Evolutionary conservation across 2,329 filamentous ascomycete species (phyloP).

Genomic region (Neodidymelliopsis sp.): DNA sequence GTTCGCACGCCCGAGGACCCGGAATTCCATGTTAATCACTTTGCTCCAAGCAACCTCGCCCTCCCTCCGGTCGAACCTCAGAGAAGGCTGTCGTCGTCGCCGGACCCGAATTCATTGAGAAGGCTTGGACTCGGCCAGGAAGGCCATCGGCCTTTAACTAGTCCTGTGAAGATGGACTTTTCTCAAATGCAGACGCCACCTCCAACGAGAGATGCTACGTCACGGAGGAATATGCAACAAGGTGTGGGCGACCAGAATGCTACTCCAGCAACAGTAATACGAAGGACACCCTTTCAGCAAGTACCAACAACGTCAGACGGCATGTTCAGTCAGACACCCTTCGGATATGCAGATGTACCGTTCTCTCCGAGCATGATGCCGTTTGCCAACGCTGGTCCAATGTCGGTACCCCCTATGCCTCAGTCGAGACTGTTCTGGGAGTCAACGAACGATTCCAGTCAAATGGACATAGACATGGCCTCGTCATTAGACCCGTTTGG

Average conservation of each 20-base stretch:
- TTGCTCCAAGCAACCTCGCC: conserved; percentile 62
- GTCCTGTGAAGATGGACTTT: conserved; percentile 48
- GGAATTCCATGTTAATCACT: conserved; percentile 68
- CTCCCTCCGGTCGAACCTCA: conserved; percentile 68
- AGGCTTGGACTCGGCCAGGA: conserved; percentile 15
- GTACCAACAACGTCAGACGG: conserved; percentile 31
- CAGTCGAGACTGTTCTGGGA: conserved; percentile 55
- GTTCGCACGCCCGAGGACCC: conserved; percentile 49
- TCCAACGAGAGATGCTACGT: conserved; percentile 63
- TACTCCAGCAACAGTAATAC: conserved; percentile 52
- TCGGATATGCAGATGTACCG: conserved; percentile 62
- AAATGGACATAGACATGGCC: conserved; percentile 48
- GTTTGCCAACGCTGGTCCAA: conserved; percentile 59
- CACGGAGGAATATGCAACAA: conserved; percentile 54
- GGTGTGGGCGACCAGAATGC: conserved; percentile 33
- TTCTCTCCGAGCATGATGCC: conserved; percentile 66
- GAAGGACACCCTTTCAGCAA: conserved; percentile 47
- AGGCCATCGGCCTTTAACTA: conserved; percentile 27
- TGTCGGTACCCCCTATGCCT: conserved; percentile 64
- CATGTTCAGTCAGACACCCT: conserved; percentile 49
- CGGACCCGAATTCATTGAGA: conserved; percentile 50
- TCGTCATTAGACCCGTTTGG: conserved; percentile 44
- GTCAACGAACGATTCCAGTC: conserved; percentile 34
- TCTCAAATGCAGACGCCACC: conserved; percentile 68
- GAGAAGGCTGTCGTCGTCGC: conserved; percentile 66